These are phyloP conservation scores for Metarhizium robertsii DNA, from an alignment of 2,329 filamentous ascomycete genomes.

Conservation along the genomic window DNA sequence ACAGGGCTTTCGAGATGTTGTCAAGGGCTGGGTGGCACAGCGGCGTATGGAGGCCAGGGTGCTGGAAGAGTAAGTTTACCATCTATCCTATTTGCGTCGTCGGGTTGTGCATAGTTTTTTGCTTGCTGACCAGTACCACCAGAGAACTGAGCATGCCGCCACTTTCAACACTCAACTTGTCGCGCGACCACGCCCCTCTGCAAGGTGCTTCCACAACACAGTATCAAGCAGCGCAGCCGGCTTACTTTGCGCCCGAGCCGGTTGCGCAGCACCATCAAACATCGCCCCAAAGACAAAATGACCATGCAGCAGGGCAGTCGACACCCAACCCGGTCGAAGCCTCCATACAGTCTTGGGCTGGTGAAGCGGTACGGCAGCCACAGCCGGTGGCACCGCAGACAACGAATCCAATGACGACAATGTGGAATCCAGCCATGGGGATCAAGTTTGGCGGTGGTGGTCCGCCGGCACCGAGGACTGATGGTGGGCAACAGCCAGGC, in stretches of 20 bases:
- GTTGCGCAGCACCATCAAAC: conserved; percentile 10
- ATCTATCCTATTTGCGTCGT: not conserved
- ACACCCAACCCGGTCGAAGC: conserved; percentile 31
- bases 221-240: conserved; percentile 8
- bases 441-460: conserved; percentile 53
- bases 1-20: conserved; percentile 65
- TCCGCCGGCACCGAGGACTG: conserved; percentile 4
- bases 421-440: conserved; percentile 71
- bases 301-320: conserved; percentile 16
- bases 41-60: conserved; percentile 71
- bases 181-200: conserved; percentile 15
- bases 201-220: conserved; percentile 5
- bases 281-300: conserved; percentile 13
- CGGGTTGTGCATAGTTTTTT: too few species aligned
- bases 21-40: conserved; percentile 70
- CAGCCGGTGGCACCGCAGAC: conserved; percentile 34
- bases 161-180: conserved; percentile 33
- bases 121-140: not conserved
- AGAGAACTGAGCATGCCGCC: conserved; percentile 45
- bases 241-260: conserved; percentile 8
- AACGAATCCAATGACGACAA: conserved; percentile 19
- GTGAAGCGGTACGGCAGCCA: conserved; percentile 47
- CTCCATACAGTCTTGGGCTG: conserved; percentile 50
- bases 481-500: conserved; percentile 11
- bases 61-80: conserved; percentile 57